Evolutionary conservation across 75 land plant species (phyloP).

Genomic region (Picea glauca): DNA sequence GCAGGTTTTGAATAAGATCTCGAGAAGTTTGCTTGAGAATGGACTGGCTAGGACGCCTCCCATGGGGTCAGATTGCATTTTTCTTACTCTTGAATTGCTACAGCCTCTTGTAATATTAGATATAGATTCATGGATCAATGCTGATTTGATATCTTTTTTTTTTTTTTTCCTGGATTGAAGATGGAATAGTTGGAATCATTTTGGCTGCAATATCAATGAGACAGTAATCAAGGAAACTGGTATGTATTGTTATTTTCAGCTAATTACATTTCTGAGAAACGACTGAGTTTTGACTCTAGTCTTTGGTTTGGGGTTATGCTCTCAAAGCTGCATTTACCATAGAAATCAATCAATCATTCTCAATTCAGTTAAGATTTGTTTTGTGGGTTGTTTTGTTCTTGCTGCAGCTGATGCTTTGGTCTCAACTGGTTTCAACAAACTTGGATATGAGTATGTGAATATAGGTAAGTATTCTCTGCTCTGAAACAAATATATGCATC

Average conservation of each 20-base stretch:
- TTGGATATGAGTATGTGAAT: slow-evolving; percentile 15
- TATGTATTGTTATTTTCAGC: background rate
- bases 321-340: too few relatives aligned
- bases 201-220: slow-evolving; percentile 13
- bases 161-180: background rate
- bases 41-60: slow-evolving; percentile 69
- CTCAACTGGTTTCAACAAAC: slow-evolving; percentile 5
- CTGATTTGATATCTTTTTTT: too few relatives aligned
- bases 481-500: too few relatives aligned
- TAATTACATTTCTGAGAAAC: background rate
- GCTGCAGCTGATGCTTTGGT: slow-evolving; percentile 7
- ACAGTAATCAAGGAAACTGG: slow-evolving; percentile 10
- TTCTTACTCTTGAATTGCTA: background rate
- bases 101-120: too few relatives aligned
- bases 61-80: slow-evolving; percentile 54
- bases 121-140: too few relatives aligned
- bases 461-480: background rate
- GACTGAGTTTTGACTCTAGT: background rate
- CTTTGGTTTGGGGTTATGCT: background rate
- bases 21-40: slow-evolving; percentile 38
- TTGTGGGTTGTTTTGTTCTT: background rate
- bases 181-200: slow-evolving; percentile 25
- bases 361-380: background rate
- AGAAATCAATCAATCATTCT: too few relatives aligned
- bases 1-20: background rate